Percentiles rank a stretch among this genome's conserved stretches.
phyloP scores from a whole-genome alignment of 2,329 filamentous ascomycete species.

The Cordyceps cicadae region DNA sequence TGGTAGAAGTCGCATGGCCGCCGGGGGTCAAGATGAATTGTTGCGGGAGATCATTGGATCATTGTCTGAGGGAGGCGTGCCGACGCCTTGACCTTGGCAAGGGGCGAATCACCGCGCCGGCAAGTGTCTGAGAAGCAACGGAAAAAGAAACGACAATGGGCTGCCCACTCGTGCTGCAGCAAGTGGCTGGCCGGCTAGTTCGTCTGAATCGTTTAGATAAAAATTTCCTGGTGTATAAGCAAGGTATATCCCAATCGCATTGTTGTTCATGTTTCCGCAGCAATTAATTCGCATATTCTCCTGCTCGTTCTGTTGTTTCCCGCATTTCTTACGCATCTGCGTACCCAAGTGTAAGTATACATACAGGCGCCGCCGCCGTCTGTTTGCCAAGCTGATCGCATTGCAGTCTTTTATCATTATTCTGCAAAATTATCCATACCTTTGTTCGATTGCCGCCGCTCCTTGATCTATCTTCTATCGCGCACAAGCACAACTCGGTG shows the following conservation, averaged over 20 bases:
- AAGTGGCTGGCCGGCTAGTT: constrained; percentile 4
- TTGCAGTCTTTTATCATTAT: background rate
- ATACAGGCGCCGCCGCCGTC: background rate
- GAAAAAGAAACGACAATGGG: constrained; percentile 12
- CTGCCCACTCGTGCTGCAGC: background rate
- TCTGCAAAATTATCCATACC: background rate
- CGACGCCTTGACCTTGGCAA: constrained; percentile 13
- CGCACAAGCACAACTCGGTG: background rate
- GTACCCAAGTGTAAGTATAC: background rate
- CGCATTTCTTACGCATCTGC: constrained; percentile 4
- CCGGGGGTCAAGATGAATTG: background rate
- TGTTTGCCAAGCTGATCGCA: background rate
- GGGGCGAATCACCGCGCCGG: constrained; percentile 9
- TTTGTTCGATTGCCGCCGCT: background rate
- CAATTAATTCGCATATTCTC: background rate
- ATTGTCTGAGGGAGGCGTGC: background rate
- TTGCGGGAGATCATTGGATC: background rate
- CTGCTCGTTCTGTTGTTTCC: background rate
- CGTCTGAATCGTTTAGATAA: background rate
- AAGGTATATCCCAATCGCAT: constrained; percentile 1
- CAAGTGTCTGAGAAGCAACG: constrained; percentile 11
- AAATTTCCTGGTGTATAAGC: constrained; percentile 8
- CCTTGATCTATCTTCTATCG: background rate
- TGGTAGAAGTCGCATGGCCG: background rate
- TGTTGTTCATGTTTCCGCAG: background rate